A percentile compares a stretch with the other conserved stretches of the same genome.
phyloP scores from a whole-genome alignment of 768 basidiomycete species.

The Rhodotorula babjevae region DNA sequence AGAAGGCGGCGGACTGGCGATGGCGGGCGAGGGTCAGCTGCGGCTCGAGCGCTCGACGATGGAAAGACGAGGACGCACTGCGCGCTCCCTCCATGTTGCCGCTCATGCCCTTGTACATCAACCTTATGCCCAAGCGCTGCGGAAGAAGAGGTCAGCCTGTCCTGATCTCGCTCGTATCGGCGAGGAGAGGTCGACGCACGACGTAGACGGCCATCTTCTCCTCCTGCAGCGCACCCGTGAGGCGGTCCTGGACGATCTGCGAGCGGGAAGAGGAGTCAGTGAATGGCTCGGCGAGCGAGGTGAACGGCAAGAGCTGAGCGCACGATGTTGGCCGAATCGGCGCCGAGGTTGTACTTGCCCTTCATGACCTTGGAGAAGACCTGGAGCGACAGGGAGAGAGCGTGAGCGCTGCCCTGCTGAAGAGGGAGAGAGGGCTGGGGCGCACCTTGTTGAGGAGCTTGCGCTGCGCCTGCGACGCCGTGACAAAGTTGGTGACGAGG shows the following conservation, averaged over 20 bases:
- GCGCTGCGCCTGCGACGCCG: conserved; percentile 76
- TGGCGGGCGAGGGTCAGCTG: conserved; percentile 48
- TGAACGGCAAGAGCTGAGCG: background rate
- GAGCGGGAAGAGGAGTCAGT: too few species aligned
- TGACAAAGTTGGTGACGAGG: conserved; percentile 90
- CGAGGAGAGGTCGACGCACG: background rate
- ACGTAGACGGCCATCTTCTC: conserved; percentile 98
- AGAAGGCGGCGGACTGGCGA: conserved; percentile 62
- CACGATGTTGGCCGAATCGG: conserved; percentile 91
- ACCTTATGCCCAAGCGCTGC: conserved; percentile 72
- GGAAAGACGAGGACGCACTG: background rate
- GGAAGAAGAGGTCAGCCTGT: too few species aligned
- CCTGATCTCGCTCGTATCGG: too few species aligned
- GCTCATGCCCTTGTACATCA: conserved; percentile 75
- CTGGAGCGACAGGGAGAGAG: background rate
- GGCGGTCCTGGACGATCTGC: conserved; percentile 80
- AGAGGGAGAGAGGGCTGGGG: background rate
- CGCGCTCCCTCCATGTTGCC: conserved; percentile 9
- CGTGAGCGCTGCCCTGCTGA: too few species aligned
- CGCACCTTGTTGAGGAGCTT: conserved; percentile 89
- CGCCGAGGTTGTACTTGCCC: conserved; percentile 84
- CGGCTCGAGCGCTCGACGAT: background rate
- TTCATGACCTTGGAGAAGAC: conserved; percentile 61
- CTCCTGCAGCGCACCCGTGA: conserved; percentile 86
- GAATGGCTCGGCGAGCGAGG: too few species aligned